A percentile compares a stretch with the other conserved stretches of the same genome.
Evolutionary conservation across 371 early-diverging fungal species (phyloP).

Genomic region (Cokeromyces recurvatus): DNA sequence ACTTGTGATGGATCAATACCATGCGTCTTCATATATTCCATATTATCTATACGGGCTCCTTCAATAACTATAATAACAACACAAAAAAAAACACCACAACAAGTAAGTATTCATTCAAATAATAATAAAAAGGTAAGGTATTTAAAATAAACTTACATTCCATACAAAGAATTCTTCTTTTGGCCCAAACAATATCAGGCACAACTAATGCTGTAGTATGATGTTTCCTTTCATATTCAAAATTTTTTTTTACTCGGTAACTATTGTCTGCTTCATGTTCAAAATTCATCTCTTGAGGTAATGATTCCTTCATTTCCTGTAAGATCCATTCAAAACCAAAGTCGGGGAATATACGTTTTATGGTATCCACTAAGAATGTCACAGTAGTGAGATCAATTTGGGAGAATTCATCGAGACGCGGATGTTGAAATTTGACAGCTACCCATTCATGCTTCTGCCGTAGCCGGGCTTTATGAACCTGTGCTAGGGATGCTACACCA

Average conservation of each 20-base stretch:
- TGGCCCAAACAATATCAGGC: slow-evolving; percentile 68
- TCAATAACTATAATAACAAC: slow-evolving; percentile 51
- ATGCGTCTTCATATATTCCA: slow-evolving; percentile 63
- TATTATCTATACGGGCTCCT: slow-evolving; percentile 76
- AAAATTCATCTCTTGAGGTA: slow-evolving; percentile 91
- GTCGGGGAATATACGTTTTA: slow-evolving; percentile 77
- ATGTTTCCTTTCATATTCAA: slow-evolving; percentile 32
- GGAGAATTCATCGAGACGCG: slow-evolving; percentile 67
- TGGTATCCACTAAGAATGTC: slow-evolving; percentile 52
- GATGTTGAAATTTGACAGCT: slow-evolving; percentile 94
- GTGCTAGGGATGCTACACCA: slow-evolving; percentile 85
- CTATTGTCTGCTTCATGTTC: slow-evolving; percentile 76
- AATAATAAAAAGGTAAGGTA: too few relatives aligned
- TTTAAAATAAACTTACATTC: slow-evolving; percentile 53
- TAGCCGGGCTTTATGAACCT: slow-evolving; percentile 75
- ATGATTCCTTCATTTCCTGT: slow-evolving; percentile 77
- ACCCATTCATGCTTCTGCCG: slow-evolving; percentile 44
- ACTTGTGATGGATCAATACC: slow-evolving; percentile 71
- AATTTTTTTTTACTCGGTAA: slow-evolving; percentile 54
- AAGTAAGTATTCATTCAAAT: neutral
- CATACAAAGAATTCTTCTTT: slow-evolving; percentile 67
- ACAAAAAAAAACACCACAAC: neutral
- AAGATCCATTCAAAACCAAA: slow-evolving; percentile 92
- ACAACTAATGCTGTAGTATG: slow-evolving; percentile 44
- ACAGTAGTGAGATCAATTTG: slow-evolving; percentile 81